Evolutionary conservation across 1,139 yeast genomes (phyloP).

Genomic region (Wickerhamomyces sp.): DNA sequence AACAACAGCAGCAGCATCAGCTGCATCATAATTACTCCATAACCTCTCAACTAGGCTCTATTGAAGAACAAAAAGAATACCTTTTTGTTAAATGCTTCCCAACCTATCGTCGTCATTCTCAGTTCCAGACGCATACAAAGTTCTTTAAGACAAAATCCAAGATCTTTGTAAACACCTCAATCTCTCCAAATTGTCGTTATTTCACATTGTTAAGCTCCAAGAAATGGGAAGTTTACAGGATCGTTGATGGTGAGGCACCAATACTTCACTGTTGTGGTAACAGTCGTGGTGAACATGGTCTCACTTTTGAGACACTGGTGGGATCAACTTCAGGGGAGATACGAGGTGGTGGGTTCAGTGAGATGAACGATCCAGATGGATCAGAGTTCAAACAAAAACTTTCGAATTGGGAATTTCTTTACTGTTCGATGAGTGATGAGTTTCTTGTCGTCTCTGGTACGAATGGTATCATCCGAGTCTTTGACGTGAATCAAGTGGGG

Average conservation of each 20-base stretch:
- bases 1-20: constrained; percentile 4
- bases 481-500: constrained; percentile 53
- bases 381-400: constrained; percentile 15
- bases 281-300: constrained; percentile 63
- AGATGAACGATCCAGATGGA: constrained; percentile 11
- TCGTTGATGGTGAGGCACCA: constrained; percentile 48
- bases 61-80: constrained; percentile 37
- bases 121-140: constrained; percentile 59
- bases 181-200: constrained; percentile 56
- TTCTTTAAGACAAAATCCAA: constrained; percentile 44
- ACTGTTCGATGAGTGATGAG: constrained; percentile 59
- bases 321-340: constrained; percentile 21
- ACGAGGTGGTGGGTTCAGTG: constrained; percentile 17
- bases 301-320: constrained; percentile 32
- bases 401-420: constrained; percentile 55
- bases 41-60: background rate
- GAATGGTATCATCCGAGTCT: constrained; percentile 62
- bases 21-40: background rate
- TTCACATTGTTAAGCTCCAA: constrained; percentile 63
- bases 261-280: constrained; percentile 60
- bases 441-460: constrained; percentile 69
- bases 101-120: constrained; percentile 61
- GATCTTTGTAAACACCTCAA: constrained; percentile 51
- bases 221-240: constrained; percentile 67
- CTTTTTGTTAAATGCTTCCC: constrained; percentile 81